Conservation (phyloP, 805 yeast species). For the Candida wancherniae region DNA sequence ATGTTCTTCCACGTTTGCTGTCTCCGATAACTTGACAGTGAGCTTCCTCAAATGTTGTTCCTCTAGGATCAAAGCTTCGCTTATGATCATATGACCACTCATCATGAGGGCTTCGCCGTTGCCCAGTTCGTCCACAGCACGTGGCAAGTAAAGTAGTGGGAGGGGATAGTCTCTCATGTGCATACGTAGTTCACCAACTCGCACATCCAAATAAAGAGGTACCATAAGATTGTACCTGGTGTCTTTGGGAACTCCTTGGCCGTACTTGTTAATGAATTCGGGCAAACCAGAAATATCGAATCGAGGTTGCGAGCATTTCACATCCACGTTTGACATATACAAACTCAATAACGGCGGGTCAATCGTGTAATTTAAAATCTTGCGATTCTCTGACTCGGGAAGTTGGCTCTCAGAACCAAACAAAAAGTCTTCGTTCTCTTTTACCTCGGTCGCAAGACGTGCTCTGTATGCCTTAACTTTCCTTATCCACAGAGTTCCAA, state of each 20-base stretch:
- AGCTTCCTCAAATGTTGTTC: slow-evolving; percentile 54
- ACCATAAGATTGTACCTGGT: slow-evolving; percentile 62
- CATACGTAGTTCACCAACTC: slow-evolving; percentile 56
- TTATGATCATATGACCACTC: slow-evolving; percentile 62
- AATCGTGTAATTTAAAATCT: slow-evolving; percentile 27
- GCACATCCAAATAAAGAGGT: slow-evolving; percentile 58
- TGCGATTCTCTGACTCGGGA: slow-evolving; percentile 17
- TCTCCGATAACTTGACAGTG: slow-evolving; percentile 55
- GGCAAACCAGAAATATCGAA: slow-evolving; percentile 41
- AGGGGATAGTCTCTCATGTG: slow-evolving; percentile 84
- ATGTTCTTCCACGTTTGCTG: slow-evolving; percentile 30
- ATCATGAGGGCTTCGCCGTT: slow-evolving; percentile 24
- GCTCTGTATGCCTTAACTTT: slow-evolving; percentile 48
- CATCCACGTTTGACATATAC: slow-evolving; percentile 24
- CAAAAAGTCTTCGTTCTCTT: slow-evolving; percentile 22
- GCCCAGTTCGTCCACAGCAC: slow-evolving; percentile 22
- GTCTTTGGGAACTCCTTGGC: slow-evolving; percentile 78
- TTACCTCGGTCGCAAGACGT: slow-evolving; percentile 9
- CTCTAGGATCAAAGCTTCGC: slow-evolving; percentile 55
- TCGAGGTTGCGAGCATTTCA: slow-evolving; percentile 23
- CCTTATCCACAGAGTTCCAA: slow-evolving; percentile 52
- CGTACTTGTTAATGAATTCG: slow-evolving; percentile 62
- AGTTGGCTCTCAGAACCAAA: slow-evolving; percentile 31
- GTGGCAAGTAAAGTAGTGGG: slow-evolving; percentile 74
- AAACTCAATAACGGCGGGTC: slow-evolving; percentile 35